Conservation (phyloP, 2,329 filamentous ascomycete species). For the Ampelomyces quisqualis region DNA sequence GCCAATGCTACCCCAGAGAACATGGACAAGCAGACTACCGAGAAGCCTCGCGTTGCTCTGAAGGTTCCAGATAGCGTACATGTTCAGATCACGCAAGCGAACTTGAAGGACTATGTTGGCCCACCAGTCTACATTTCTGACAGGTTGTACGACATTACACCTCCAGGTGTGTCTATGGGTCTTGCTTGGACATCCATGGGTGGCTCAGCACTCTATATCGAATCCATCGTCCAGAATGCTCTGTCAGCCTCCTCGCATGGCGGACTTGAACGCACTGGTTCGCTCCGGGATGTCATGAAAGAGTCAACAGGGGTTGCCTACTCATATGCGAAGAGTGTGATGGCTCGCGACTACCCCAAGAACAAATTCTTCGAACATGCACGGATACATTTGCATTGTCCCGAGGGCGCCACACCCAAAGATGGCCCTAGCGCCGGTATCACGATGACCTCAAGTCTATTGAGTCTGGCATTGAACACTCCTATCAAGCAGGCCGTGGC, state of each 20-base stretch:
- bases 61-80: conserved; percentile 85
- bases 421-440: conserved; percentile 81
- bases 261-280: conserved; percentile 86
- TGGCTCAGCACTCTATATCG: conserved; percentile 93
- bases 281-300: conserved; percentile 96
- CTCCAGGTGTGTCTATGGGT: conserved; percentile 94
- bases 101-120: conserved; percentile 94
- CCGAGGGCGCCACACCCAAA: conserved; percentile 93
- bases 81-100: conserved; percentile 82
- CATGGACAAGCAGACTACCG: conserved; percentile 61
- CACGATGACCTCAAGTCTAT: conserved; percentile 93
- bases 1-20: conserved; percentile 62
- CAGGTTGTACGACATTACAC: conserved; percentile 88
- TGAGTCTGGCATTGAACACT: conserved; percentile 79
- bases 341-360: conserved; percentile 80
- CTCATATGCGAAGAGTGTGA: conserved; percentile 86
- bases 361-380: conserved; percentile 97
- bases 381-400: conserved; percentile 91
- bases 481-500: conserved; percentile 82
- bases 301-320: conserved; percentile 95
- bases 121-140: conserved; percentile 95
- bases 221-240: conserved; percentile 87
- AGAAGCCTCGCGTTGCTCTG: conserved; percentile 71
- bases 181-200: conserved; percentile 98
- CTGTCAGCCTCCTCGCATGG: conserved; percentile 73